These are phyloP conservation scores for Oryza meridionalis DNA, from an alignment of 176 grass and related monocot species.

Conservation along the genomic window DNA sequence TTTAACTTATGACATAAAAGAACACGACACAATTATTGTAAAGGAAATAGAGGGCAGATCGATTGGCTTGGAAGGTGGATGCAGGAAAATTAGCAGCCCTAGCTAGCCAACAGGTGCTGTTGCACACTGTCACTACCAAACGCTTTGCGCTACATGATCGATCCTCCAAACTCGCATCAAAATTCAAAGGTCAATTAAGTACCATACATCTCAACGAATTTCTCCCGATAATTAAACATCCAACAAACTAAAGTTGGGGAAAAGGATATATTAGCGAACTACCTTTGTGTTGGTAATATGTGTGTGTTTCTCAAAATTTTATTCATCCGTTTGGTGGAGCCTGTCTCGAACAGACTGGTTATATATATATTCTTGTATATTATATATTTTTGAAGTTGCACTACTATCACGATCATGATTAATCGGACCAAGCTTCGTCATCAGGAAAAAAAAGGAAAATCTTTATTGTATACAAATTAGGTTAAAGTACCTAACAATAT, in stretches of 20 bases:
- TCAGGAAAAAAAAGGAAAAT: background rate
- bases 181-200: conserved; percentile 20
- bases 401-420: background rate
- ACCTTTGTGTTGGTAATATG: conserved; percentile 29
- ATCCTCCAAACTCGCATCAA: background rate
- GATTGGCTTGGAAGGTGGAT: conserved; percentile 10
- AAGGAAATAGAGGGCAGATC: background rate
- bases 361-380: background rate
- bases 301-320: background rate
- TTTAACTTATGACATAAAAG: background rate
- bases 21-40: background rate
- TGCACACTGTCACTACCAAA: conserved; percentile 27
- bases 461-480: background rate
- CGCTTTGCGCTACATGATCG: conserved; percentile 22
- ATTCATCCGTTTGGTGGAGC: background rate
- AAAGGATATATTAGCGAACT: conserved; percentile 41
- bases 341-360: background rate
- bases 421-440: background rate
- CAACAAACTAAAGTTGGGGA: conserved; percentile 42
- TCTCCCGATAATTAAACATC: background rate
- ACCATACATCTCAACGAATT: conserved; percentile 20
- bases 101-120: background rate
- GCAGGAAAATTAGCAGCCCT: conserved; percentile 3
- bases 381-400: background rate
- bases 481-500: background rate